Evolutionary conservation across 768 basidiomycete species (phyloP).

Genomic region (Amanita molliuscula): DNA sequence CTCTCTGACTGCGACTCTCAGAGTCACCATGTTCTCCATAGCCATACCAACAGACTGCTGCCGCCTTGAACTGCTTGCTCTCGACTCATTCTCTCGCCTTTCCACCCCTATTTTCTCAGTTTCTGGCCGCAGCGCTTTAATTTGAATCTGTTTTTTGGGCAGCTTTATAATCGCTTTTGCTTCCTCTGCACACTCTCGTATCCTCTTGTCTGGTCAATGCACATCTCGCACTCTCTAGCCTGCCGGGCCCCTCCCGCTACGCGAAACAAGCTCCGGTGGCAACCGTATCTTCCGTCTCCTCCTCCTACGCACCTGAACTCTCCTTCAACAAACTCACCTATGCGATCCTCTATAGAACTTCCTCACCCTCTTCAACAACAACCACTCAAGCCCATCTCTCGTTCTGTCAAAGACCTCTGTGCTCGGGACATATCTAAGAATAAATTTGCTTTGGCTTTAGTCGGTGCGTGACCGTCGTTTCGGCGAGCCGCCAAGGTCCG

Average conservation of each 20-base stretch:
- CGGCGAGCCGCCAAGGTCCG: background rate
- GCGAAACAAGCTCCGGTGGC: conserved; percentile 68
- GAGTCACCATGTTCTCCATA: conserved; percentile 30
- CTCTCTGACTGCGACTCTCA: conserved; percentile 20
- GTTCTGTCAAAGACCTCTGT: conserved; percentile 22
- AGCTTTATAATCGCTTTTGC: conserved; percentile 14
- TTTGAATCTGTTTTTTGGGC: conserved; percentile 12
- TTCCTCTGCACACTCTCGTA: conserved; percentile 19
- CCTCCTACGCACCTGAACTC: conserved; percentile 41
- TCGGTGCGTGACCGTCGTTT: conserved; percentile 42
- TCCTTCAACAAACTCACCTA: conserved; percentile 43
- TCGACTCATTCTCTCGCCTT: conserved; percentile 3
- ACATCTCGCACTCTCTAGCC: conserved; percentile 42
- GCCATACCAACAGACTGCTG: conserved; percentile 12
- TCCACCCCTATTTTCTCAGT: background rate
- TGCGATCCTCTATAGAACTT: conserved; percentile 26
- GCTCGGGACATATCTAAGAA: conserved; percentile 37
- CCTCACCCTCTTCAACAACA: conserved; percentile 21
- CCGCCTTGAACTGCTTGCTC: conserved; percentile 11
- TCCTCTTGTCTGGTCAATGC: conserved; percentile 24
- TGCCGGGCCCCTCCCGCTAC: conserved; percentile 63
- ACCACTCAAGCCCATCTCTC: conserved; percentile 16
- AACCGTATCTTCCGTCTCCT: conserved; percentile 51
- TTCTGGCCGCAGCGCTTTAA: background rate
- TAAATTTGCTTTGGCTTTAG: conserved; percentile 57